A percentile compares a stretch with the other conserved stretches of the same genome.
Evolutionary conservation across 2,329 filamentous ascomycete genomes (phyloP).

Genomic region (Alternaria rosae): DNA sequence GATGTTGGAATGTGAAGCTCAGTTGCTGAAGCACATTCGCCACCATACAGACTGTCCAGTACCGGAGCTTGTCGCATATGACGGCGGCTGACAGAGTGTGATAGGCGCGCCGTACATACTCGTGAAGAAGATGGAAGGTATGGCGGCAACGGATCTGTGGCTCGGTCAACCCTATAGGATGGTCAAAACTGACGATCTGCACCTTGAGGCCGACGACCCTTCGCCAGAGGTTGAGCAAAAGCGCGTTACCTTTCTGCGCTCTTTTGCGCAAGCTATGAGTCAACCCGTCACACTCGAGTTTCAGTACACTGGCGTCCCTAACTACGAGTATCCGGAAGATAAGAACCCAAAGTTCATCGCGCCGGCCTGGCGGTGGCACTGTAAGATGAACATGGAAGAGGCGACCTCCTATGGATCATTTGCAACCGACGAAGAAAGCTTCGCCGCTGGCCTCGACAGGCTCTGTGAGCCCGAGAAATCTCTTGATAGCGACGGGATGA

Average conservation of each 20-base stretch:
- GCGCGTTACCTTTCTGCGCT: slow-evolving; percentile 23
- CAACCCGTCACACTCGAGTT: slow-evolving; percentile 18
- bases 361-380: slow-evolving; percentile 1
- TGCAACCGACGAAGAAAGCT: slow-evolving; percentile 5
- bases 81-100: slow-evolving; percentile 16
- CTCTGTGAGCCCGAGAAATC: neutral
- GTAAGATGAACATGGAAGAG: neutral
- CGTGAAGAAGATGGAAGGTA: slow-evolving; percentile 23
- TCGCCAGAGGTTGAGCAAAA: neutral
- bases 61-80: slow-evolving; percentile 22
- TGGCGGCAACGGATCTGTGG: slow-evolving; percentile 20
- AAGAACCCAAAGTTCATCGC: neutral
- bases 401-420: neutral
- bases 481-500: neutral
- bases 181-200: neutral
- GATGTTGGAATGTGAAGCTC: slow-evolving; percentile 16
- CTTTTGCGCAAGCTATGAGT: slow-evolving; percentile 17
- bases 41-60: slow-evolving; percentile 18
- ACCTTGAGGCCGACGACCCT: slow-evolving; percentile 4
- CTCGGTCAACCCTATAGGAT: slow-evolving; percentile 1
- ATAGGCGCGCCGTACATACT: slow-evolving; percentile 29
- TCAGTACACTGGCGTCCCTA: slow-evolving; percentile 17
- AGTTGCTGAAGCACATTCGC: slow-evolving; percentile 17
- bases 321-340: neutral
- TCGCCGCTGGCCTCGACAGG: slow-evolving; percentile 6